Conservation (phyloP, 1,284 basidiomycete species). For the Boletus sp. region DNA sequence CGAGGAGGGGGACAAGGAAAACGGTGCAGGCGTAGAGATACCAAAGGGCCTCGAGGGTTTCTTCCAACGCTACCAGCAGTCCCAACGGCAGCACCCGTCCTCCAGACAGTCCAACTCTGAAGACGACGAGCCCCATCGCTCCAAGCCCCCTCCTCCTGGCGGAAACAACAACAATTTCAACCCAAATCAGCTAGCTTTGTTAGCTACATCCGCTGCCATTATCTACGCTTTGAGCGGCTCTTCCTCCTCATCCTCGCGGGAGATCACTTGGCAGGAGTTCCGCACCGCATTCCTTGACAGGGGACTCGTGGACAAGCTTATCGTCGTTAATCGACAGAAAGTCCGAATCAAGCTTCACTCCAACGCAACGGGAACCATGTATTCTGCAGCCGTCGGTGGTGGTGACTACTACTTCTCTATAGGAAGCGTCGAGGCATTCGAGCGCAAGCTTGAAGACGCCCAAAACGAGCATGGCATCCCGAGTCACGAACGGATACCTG, state of each 20-base stretch:
- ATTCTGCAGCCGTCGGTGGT: slow-evolving; percentile 49
- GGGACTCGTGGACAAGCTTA: slow-evolving; percentile 92
- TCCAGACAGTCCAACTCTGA: slow-evolving; percentile 34
- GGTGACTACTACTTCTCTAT: slow-evolving; percentile 93
- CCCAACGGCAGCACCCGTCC: slow-evolving; percentile 36
- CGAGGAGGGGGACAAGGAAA: slow-evolving; percentile 20
- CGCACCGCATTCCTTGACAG: slow-evolving; percentile 93
- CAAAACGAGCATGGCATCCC: slow-evolving; percentile 93
- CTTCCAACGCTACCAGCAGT: slow-evolving; percentile 69
- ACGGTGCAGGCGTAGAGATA: slow-evolving; percentile 23
- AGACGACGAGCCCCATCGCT: slow-evolving; percentile 36
- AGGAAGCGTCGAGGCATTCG: slow-evolving; percentile 95
- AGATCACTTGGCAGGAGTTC: slow-evolving; percentile 99
- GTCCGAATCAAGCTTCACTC: slow-evolving; percentile 87
- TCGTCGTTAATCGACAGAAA: slow-evolving; percentile 87
- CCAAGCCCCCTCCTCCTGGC: slow-evolving; percentile 45
- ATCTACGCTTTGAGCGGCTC: slow-evolving; percentile 69
- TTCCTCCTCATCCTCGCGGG: slow-evolving; percentile 60
- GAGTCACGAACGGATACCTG: slow-evolving; percentile 89
- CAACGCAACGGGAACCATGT: slow-evolving; percentile 76
- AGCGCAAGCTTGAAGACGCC: slow-evolving; percentile 90
- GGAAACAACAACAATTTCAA: slow-evolving; percentile 46
- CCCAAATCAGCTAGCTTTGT: slow-evolving; percentile 56
- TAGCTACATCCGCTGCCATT: slow-evolving; percentile 57
- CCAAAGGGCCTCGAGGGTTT: slow-evolving; percentile 71